Evolutionary conservation across 2,329 filamentous ascomycete genomes (phyloP).

Genomic region (Pseudogymnoascus sp.): DNA sequence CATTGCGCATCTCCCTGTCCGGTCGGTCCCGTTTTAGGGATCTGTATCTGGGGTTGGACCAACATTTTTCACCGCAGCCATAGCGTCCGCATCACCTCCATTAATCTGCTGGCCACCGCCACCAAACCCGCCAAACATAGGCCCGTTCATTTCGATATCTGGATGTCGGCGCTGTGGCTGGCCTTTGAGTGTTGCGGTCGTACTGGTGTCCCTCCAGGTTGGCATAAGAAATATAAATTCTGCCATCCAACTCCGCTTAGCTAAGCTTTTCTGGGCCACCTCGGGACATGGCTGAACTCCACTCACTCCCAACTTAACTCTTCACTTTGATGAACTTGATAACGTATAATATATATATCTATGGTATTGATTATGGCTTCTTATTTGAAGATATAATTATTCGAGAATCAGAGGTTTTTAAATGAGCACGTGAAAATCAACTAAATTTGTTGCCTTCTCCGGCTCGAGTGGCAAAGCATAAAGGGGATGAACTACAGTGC

Average conservation of each 20-base stretch:
- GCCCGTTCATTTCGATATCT: constrained; percentile 24
- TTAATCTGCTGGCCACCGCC: constrained; percentile 16
- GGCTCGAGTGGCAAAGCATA: neutral
- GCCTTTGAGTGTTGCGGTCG: neutral
- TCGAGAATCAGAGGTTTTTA: neutral
- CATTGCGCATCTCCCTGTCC: neutral
- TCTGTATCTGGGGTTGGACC: constrained; percentile 15
- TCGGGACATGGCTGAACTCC: neutral
- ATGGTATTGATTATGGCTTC: neutral
- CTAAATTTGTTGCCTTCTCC: neutral
- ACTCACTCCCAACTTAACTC: neutral
- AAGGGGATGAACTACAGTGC: neutral
- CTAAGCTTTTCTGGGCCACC: constrained; percentile 11
- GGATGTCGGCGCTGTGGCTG: neutral
- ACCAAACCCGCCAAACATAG: constrained; percentile 19
- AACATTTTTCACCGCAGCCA: constrained; percentile 29
- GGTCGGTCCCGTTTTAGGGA: neutral
- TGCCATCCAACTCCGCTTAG: constrained; percentile 11
- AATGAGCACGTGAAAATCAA: neutral
- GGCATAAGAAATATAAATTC: constrained; percentile 7
- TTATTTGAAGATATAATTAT: neutral
- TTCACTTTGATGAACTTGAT: neutral
- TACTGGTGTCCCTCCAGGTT: neutral
- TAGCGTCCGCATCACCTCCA: constrained; percentile 25
- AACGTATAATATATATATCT: neutral